These are phyloP conservation scores for Leptodontidium sp. DNA, from an alignment of 2,329 filamentous ascomycete genomes.

Conservation along the genomic window DNA sequence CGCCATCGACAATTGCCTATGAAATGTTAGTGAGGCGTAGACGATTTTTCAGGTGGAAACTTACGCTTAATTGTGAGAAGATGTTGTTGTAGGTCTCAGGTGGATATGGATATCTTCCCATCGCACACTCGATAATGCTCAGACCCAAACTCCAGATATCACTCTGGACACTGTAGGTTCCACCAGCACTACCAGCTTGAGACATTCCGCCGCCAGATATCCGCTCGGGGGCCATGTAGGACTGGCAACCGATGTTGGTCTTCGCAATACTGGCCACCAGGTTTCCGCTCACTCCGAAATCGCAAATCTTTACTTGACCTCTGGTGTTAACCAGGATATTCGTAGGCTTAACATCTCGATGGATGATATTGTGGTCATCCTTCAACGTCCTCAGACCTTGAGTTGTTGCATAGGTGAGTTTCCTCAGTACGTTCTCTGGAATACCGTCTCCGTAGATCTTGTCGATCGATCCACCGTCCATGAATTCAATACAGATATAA, in stretches of 20 bases:
- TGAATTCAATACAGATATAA: conserved; percentile 99
- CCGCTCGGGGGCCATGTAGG: conserved; percentile 97
- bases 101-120: conserved; percentile 94
- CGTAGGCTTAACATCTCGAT: conserved; percentile 98
- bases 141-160: conserved; percentile 97
- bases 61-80: conserved; percentile 94
- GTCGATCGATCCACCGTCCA: conserved; percentile 98
- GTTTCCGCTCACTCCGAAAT: conserved; percentile 97
- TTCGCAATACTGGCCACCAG: conserved; percentile 97
- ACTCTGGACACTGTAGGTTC: conserved; percentile 96
- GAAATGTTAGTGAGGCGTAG: conserved; percentile 17
- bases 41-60: conserved; percentile 50
- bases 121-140: conserved; percentile 94
- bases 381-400: conserved; percentile 93
- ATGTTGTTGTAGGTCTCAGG: conserved; percentile 98
- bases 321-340: conserved; percentile 92
- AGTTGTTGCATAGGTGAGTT: conserved; percentile 89
- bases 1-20: conserved; percentile 96
- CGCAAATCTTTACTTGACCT: conserved; percentile 96
- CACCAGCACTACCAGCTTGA: conserved; percentile 73
- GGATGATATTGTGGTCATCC: conserved; percentile 98
- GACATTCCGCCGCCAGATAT: conserved; percentile 88
- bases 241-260: conserved; percentile 98
- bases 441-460: conserved; percentile 93
- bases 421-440: conserved; percentile 85